Evolutionary conservation across 106 monocot species (phyloP), one percentile per base, ranked within the genome.

Genomic region (Vanilla planifolia): DNA sequence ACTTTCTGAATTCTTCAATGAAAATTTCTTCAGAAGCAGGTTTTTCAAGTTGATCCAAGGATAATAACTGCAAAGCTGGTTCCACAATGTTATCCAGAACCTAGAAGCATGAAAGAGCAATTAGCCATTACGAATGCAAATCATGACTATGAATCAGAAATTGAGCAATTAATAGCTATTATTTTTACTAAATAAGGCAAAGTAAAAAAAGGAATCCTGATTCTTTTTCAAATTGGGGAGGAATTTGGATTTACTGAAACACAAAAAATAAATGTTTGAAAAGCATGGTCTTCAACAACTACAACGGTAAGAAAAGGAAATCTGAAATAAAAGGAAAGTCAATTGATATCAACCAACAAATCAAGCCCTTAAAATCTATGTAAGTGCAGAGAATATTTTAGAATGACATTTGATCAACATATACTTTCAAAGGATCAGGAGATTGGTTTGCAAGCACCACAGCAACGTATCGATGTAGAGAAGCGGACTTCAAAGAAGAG

Each of bases 1-100:
- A 40, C 53, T 80, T 83, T 74, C 76, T 89, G 34, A 95, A 80
- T 56, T 80, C 70, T 50, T 65, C 41, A 15, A 86, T 69, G 62
- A 89, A 89, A 25, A 3, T 42, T 17, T 89, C 86, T 64, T 78
- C 79, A 19, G 85, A 76, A 56, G 76, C 63, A 37, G 64, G 55
- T 27, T 80, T 55, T 13, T 79, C 74, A 17, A 70, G 64, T 25
- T 62, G 64, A 58, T 83, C 53, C 15, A 14, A 19, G 3, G 85
- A 60, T 21, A 85, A 16, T 33, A 65, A 67, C 36, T 59, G 35
- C 50, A 95, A 20, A 48, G 76, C 78, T 5, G 89, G 95, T 41
- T 81, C 73, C 3, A 86, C 34, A n/a, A 95, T 74, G 40, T 79
- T 86, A 33, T 32, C 62, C 1, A 61, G 41, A 13, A 94, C 93